phyloP scores from a whole-genome alignment of 2,329 filamentous ascomycete species.

The Bertia moriformis region DNA sequence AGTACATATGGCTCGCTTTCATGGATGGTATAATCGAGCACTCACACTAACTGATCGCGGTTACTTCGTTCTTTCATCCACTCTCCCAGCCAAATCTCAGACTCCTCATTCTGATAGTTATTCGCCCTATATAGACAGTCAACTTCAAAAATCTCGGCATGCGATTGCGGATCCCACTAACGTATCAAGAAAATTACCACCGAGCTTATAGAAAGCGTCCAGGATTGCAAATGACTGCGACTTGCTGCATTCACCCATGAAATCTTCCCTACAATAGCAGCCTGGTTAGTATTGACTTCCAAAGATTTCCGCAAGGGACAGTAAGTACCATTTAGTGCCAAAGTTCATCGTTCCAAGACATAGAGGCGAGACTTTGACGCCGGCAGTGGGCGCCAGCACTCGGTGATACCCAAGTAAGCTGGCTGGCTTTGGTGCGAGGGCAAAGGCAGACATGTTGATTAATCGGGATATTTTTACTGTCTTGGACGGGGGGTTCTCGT shows the following conservation, averaged over 20 bases:
- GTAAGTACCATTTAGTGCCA: conserved; percentile 29
- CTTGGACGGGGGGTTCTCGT: too few relatives aligned
- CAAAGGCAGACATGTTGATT: conserved; percentile 10
- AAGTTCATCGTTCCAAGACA: conserved; percentile 40
- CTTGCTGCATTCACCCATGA: not conserved
- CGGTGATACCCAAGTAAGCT: conserved; percentile 33
- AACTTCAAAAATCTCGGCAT: too few relatives aligned
- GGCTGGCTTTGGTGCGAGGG: conserved; percentile 15
- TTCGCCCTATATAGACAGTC: not conserved
- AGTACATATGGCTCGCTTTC: too few relatives aligned
- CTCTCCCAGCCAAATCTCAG: not conserved
- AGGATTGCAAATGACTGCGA: not conserved
- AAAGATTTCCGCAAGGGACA: not conserved
- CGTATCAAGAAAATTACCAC: conserved; percentile 1
- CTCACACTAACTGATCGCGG: not conserved
- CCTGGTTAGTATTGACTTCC: not conserved
- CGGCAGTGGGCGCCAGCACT: conserved; percentile 31
- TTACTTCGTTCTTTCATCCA: not conserved
- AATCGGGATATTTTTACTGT: too few relatives aligned
- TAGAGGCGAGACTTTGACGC: conserved; percentile 33
- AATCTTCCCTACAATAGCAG: not conserved
- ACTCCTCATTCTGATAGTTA: not conserved
- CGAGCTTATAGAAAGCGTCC: not conserved
- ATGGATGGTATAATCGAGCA: too few relatives aligned
- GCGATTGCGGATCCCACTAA: not conserved